Percentiles rank a stretch among this genome's conserved stretches.
Evolutionary conservation across 1,284 basidiomycete genomes (phyloP).

Genomic region (Leccinum variabile): DNA sequence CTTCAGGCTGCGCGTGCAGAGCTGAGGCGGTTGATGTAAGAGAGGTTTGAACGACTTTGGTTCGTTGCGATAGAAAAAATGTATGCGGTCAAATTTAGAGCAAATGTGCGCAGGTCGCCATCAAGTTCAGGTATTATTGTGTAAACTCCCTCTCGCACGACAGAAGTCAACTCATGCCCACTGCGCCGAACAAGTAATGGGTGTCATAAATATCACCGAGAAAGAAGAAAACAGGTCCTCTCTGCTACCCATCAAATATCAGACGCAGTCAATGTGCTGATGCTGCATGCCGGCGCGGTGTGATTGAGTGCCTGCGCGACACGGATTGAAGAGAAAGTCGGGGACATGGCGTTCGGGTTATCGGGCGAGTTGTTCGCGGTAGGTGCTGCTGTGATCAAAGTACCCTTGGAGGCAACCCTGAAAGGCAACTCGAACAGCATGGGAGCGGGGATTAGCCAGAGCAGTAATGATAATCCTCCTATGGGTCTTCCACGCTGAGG

Average conservation of each 20-base stretch:
- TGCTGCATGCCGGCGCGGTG: conserved; percentile 56
- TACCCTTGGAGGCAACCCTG: conserved; percentile 39
- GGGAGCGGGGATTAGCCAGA: conserved; percentile 36
- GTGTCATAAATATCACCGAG: background rate
- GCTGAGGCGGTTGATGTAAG: conserved; percentile 33
- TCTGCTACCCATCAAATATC: background rate
- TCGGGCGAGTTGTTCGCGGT: conserved; percentile 55
- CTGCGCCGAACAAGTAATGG: background rate
- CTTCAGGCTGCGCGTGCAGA: conserved; percentile 52
- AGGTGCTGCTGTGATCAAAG: conserved; percentile 41
- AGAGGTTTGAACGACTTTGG: background rate
- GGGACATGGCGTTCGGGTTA: conserved; percentile 47
- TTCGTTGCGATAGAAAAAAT: background rate
- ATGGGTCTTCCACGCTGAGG: background rate
- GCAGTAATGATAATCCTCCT: background rate
- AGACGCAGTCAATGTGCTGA: conserved; percentile 45
- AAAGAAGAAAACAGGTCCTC: background rate
- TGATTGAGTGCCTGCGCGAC: conserved; percentile 55
- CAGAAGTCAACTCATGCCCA: background rate
- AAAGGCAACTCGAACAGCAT: conserved; percentile 58
- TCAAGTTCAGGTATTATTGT: background rate
- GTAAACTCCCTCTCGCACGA: background rate
- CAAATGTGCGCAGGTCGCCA: background rate
- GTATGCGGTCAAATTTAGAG: background rate
- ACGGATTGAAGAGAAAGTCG: conserved; percentile 44